phyloP scores from a whole-genome alignment of 768 basidiomycete genomes.

The Boletus speciosus region DNA sequence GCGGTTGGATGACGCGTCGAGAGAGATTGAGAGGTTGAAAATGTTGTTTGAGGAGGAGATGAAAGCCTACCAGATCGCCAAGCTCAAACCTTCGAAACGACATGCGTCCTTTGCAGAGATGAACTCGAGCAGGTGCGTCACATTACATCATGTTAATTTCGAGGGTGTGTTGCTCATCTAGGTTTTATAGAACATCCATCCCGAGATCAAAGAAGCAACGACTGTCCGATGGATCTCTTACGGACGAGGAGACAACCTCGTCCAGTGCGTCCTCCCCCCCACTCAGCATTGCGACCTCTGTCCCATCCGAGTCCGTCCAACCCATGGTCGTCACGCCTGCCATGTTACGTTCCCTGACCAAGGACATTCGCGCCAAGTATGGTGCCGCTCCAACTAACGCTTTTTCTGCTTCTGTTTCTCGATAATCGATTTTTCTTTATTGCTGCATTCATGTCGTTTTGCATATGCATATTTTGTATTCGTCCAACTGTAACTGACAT shows the following conservation, averaged over 20 bases:
- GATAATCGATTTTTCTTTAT: neutral
- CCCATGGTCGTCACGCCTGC: conserved; percentile 50
- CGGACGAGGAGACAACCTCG: conserved; percentile 32
- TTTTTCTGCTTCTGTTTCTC: conserved; percentile 8
- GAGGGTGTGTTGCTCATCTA: neutral
- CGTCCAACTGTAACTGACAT: neutral
- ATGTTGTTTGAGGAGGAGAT: conserved; percentile 37
- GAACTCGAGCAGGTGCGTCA: conserved; percentile 38
- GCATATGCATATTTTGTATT: conserved; percentile 6
- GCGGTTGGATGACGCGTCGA: conserved; percentile 26
- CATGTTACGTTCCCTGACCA: conserved; percentile 50
- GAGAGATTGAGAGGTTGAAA: conserved; percentile 32
- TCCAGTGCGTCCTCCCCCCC: conserved; percentile 38
- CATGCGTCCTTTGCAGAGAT: conserved; percentile 42
- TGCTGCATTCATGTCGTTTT: neutral
- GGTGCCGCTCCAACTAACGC: conserved; percentile 6
- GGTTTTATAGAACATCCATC: conserved; percentile 21
- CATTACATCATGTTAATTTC: no score
- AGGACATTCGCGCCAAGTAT: conserved; percentile 31
- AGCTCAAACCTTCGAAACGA: conserved; percentile 45
- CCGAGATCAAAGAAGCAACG: conserved; percentile 42
- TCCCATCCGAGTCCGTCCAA: conserved; percentile 31
- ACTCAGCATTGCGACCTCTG: conserved; percentile 44
- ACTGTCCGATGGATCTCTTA: conserved; percentile 33
- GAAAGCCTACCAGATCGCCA: conserved; percentile 37